phyloP scores from a whole-genome alignment of 192 early-diverging fungal species.

The Cetraspora pellucida region DNA sequence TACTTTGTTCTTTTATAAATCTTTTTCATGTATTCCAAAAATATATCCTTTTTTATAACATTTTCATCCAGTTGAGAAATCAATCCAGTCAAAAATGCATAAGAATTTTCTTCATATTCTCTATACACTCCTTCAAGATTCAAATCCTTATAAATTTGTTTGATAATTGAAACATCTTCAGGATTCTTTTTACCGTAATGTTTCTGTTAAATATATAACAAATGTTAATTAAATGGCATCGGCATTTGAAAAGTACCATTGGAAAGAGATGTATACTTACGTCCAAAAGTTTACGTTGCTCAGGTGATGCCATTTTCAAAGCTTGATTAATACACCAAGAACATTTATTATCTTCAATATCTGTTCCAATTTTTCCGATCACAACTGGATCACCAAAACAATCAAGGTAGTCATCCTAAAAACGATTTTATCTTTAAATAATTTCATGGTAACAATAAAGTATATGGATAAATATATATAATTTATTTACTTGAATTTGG shows the following conservation, averaged over 20 bases:
- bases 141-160: slow-evolving; percentile 81
- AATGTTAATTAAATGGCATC: neutral
- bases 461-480: neutral
- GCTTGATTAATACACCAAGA: slow-evolving; percentile 97
- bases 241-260: neutral
- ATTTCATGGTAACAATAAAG: neutral
- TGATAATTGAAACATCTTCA: slow-evolving; percentile 77
- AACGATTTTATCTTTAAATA: neutral
- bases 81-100: slow-evolving; percentile 68
- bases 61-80: slow-evolving; percentile 83
- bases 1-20: slow-evolving; percentile 95
- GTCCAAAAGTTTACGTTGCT: slow-evolving; percentile 83
- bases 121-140: slow-evolving; percentile 78
- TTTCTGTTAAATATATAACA: slow-evolving; percentile 51
- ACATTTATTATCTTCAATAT: slow-evolving; percentile 99
- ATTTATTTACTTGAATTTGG: slow-evolving; percentile 76
- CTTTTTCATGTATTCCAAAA: slow-evolving; percentile 90
- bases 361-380: slow-evolving; percentile 99
- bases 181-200: slow-evolving; percentile 91
- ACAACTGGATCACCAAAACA: slow-evolving; percentile 88
- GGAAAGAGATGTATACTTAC: slow-evolving; percentile 42
- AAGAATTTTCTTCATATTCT: slow-evolving; percentile 88
- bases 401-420: slow-evolving; percentile 94
- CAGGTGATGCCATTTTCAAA: slow-evolving; percentile 70
- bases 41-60: slow-evolving; percentile 81